Evolutionary conservation across 768 basidiomycete genomes (phyloP).

Genomic region (Mycena chlorophos): DNA sequence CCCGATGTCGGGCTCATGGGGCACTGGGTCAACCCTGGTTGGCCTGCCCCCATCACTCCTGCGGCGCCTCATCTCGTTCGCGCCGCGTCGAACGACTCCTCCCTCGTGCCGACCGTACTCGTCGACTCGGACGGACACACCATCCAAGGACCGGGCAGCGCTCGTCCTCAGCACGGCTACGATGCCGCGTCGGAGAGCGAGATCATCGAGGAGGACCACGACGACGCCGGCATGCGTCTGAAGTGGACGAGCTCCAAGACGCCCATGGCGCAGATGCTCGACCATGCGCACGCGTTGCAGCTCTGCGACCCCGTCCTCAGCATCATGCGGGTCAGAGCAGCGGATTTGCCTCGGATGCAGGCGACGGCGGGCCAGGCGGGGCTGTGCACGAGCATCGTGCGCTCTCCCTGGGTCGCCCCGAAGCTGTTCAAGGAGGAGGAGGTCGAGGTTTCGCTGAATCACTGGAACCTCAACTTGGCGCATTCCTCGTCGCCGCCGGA

Average conservation of each 20-base stretch:
- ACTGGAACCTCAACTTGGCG: conserved; percentile 14
- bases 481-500: not conserved
- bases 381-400: conserved; percentile 20
- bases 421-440: conserved; percentile 19
- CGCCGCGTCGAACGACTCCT: conserved; percentile 2
- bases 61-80: not conserved
- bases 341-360: conserved; percentile 22
- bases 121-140: conserved; percentile 22
- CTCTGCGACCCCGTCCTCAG: conserved; percentile 21
- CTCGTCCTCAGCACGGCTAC: not conserved
- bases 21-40: conserved; percentile 21
- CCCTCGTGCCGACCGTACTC: conserved; percentile 17
- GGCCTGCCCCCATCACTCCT: not conserved
- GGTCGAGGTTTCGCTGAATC: conserved; percentile 2
- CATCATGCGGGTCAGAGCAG: conserved; percentile 17
- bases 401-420: conserved; percentile 15
- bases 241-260: conserved; percentile 6
- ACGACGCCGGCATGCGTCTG: not conserved
- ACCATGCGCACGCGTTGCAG: conserved; percentile 18
- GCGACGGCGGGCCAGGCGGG: conserved; percentile 22
- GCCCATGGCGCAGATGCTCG: conserved; percentile 20
- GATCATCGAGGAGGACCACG: conserved; percentile 10
- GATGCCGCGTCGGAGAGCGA: not conserved
- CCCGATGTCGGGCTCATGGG: conserved; percentile 1
- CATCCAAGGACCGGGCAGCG: conserved; percentile 10